Evolutionary conservation across 139 green algal genomes (phyloP).

Genomic region (Coelastrella sp.): DNA sequence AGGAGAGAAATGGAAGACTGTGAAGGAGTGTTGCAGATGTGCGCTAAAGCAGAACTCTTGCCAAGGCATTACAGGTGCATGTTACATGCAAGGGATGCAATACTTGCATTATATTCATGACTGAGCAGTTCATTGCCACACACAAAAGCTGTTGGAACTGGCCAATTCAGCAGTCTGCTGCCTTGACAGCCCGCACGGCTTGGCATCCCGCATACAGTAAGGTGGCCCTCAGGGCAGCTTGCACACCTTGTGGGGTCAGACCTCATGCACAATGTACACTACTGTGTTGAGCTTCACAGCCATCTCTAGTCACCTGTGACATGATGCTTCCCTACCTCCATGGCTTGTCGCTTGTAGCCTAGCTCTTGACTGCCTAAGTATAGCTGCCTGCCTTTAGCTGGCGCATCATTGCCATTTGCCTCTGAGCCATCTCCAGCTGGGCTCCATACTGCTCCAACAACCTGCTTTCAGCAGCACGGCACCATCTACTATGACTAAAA

Average conservation of each 20-base stretch:
- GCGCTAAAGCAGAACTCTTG: background rate
- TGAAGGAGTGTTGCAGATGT: background rate
- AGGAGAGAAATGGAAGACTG: background rate
- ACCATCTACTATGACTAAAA: background rate
- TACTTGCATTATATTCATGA: too few relatives aligned
- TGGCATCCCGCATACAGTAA: too few relatives aligned
- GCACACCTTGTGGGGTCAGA: too few relatives aligned
- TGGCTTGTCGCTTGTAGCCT: conserved; percentile 63
- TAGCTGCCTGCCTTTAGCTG: conserved; percentile 29
- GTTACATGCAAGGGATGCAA: too few relatives aligned
- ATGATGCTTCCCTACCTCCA: conserved; percentile 61
- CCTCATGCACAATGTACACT: too few relatives aligned
- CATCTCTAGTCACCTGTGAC: background rate
- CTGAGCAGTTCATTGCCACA: too few relatives aligned
- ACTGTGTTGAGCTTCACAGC: too few relatives aligned
- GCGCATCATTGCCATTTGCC: conserved; percentile 34
- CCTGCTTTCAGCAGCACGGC: background rate
- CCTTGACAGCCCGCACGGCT: too few relatives aligned
- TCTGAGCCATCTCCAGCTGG: conserved; percentile 52
- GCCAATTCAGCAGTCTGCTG: too few relatives aligned
- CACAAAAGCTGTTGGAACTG: too few relatives aligned
- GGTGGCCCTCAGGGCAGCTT: too few relatives aligned
- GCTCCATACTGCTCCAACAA: background rate
- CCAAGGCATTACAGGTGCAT: too few relatives aligned
- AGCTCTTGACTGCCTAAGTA: conserved; percentile 55